Conservation (phyloP, 805 yeast species). For the Candida piceae region DNA sequence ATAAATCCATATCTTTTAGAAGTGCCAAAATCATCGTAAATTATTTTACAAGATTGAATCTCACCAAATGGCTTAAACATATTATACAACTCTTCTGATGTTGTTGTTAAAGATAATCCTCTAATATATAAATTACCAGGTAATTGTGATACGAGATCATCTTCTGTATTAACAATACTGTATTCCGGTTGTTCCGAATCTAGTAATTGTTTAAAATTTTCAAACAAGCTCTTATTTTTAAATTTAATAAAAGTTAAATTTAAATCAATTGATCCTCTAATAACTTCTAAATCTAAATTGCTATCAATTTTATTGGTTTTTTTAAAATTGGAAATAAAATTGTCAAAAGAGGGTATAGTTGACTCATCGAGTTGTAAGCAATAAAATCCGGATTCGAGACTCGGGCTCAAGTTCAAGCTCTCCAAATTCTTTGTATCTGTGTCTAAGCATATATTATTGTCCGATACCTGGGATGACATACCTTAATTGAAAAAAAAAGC, state of each 20-base stretch:
- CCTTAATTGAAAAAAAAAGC: not conserved
- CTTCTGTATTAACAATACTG: slow-evolving; percentile 14
- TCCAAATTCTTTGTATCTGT: too few species aligned
- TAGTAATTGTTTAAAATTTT: slow-evolving; percentile 14
- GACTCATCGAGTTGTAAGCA: not conserved
- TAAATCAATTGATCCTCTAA: not conserved
- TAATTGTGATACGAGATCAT: slow-evolving; percentile 16
- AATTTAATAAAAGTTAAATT: slow-evolving; percentile 12
- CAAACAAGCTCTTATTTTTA: slow-evolving; percentile 9
- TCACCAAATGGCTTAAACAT: slow-evolving; percentile 39
- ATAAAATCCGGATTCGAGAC: not conserved
- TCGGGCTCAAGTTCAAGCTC: too few species aligned
- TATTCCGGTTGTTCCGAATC: slow-evolving; percentile 7
- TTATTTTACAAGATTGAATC: slow-evolving; percentile 41
- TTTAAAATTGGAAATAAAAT: not conserved
- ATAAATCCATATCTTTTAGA: slow-evolving; percentile 62
- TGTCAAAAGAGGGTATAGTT: not conserved
- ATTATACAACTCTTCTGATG: slow-evolving; percentile 33
- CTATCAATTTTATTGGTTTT: not conserved
- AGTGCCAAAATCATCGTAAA: slow-evolving; percentile 40
- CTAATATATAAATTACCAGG: slow-evolving; percentile 58
- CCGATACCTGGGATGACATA: too few species aligned
- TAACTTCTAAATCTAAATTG: too few species aligned
- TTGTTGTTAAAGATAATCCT: slow-evolving; percentile 38
- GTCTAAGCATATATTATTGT: too few species aligned